These are phyloP conservation scores for Aspergillus brunneoviolaceus DNA, from an alignment of 2,329 filamentous ascomycete genomes.

Conservation along the genomic window DNA sequence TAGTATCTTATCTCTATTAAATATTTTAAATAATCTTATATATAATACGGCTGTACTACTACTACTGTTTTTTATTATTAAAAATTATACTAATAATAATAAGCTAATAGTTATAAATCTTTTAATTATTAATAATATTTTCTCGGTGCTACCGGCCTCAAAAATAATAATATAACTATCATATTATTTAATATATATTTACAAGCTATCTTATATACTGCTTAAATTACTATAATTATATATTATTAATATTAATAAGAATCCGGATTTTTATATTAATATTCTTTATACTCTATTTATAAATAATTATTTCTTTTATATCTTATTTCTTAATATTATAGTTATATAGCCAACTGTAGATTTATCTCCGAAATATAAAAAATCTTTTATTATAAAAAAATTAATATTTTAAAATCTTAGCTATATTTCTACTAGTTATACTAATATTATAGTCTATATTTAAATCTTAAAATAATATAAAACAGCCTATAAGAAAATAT, in stretches of 20 bases:
- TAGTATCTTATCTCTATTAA: too few relatives aligned
- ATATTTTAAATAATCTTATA: too few relatives aligned
- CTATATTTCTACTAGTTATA: too few relatives aligned
- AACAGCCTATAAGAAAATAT: neutral
- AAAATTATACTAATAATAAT: neutral
- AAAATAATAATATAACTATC: neutral
- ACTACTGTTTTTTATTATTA: neutral
- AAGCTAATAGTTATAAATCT: neutral
- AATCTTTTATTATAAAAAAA: neutral
- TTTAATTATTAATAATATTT: neutral
- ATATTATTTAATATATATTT: neutral
- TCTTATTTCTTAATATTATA: neutral
- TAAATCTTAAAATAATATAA: neutral
- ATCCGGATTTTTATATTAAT: too few relatives aligned
- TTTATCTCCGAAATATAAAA: neutral
- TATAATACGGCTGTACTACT: too few relatives aligned
- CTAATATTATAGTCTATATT: too few relatives aligned
- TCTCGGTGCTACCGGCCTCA: too few relatives aligned
- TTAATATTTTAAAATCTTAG: too few relatives aligned
- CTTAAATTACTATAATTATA: too few relatives aligned
- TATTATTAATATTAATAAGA: too few relatives aligned
- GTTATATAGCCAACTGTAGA: neutral
- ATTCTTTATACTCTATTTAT: too few relatives aligned
- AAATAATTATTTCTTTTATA: neutral
- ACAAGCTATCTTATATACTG: too few relatives aligned